Evolutionary conservation across 202 grass and related monocot genomes (phyloP).

Genomic region (Elaeis oleifera): DNA sequence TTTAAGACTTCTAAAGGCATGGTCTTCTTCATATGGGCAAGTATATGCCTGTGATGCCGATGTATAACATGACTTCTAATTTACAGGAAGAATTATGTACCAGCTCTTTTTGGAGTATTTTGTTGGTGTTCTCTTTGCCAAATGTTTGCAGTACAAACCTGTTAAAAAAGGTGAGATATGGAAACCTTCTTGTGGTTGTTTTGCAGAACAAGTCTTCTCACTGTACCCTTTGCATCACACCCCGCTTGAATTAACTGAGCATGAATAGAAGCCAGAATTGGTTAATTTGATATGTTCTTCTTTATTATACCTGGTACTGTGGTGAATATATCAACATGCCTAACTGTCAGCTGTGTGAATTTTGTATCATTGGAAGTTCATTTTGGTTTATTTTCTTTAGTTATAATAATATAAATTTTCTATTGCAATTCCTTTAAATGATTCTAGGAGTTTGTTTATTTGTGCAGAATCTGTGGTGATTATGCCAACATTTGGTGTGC

Average conservation of each 20-base stretch:
- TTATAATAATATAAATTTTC: neutral
- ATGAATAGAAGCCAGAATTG: neutral
- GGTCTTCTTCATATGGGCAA: neutral
- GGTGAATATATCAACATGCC: too few relatives aligned
- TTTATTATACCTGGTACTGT: too few relatives aligned
- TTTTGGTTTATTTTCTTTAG: neutral
- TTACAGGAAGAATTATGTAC: slow-evolving; percentile 46
- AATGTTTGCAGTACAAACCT: slow-evolving; percentile 44
- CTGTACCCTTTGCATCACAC: neutral
- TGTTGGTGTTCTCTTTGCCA: slow-evolving; percentile 34
- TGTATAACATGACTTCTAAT: slow-evolving; percentile 20
- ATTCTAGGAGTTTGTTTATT: slow-evolving; percentile 15
- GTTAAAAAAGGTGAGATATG: slow-evolving; percentile 59
- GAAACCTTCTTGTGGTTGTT: slow-evolving; percentile 11
- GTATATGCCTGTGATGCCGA: neutral
- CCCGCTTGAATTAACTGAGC: neutral
- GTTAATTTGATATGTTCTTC: neutral
- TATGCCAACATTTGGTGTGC: slow-evolving; percentile 64
- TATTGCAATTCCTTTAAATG: neutral
- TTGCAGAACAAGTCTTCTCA: neutral
- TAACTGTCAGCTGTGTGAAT: too few relatives aligned
- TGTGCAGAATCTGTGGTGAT: slow-evolving; percentile 59
- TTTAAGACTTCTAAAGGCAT: neutral
- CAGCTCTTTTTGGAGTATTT: slow-evolving; percentile 53
- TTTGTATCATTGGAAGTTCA: too few relatives aligned